phyloP scores from a whole-genome alignment of 2,329 filamentous ascomycete genomes.

The Sporothrix dimorphospora region DNA sequence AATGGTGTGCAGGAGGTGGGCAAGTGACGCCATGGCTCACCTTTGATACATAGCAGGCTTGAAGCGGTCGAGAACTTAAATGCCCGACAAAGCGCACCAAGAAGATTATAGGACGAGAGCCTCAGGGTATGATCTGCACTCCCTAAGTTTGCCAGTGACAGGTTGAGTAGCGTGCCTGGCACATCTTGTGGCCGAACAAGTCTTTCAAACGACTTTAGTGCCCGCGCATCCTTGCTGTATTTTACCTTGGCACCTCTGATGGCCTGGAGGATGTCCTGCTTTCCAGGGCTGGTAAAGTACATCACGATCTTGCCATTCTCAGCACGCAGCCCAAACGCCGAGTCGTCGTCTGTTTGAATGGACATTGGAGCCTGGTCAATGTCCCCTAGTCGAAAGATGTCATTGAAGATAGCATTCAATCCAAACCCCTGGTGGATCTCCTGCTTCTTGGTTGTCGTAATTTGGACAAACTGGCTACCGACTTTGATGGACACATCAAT shows the following conservation, averaged over 20 bases:
- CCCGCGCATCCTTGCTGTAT: conserved; percentile 64
- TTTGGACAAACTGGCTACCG: conserved; percentile 69
- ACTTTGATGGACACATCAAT: conserved; percentile 71
- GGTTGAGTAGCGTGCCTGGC: conserved; percentile 68
- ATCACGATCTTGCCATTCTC: conserved; percentile 72
- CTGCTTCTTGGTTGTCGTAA: conserved; percentile 70
- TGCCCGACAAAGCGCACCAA: conserved; percentile 67
- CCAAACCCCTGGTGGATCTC: conserved; percentile 66
- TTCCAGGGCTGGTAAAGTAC: conserved; percentile 70
- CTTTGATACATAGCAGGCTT: conserved; percentile 64
- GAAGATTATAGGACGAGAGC: conserved; percentile 67
- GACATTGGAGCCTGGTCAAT: conserved; percentile 68
- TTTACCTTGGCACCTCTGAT: conserved; percentile 67
- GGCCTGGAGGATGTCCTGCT: conserved; percentile 64
- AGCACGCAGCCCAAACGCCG: conserved; percentile 67
- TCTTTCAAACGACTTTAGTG: conserved; percentile 64
- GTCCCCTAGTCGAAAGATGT: conserved; percentile 69
- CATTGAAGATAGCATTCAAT: conserved; percentile 67
- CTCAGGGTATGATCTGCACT: conserved; percentile 63
- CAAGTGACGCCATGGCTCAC: conserved; percentile 42
- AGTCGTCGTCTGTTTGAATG: conserved; percentile 67
- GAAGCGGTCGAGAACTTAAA: conserved; percentile 68
- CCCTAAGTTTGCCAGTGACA: conserved; percentile 68
- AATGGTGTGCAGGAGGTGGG: too few species aligned
- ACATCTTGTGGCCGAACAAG: conserved; percentile 72